Percentiles rank a stretch among this genome's conserved stretches.
phyloP scores from a whole-genome alignment of 345 rosid genomes.

The Gossypium raimondii region DNA sequence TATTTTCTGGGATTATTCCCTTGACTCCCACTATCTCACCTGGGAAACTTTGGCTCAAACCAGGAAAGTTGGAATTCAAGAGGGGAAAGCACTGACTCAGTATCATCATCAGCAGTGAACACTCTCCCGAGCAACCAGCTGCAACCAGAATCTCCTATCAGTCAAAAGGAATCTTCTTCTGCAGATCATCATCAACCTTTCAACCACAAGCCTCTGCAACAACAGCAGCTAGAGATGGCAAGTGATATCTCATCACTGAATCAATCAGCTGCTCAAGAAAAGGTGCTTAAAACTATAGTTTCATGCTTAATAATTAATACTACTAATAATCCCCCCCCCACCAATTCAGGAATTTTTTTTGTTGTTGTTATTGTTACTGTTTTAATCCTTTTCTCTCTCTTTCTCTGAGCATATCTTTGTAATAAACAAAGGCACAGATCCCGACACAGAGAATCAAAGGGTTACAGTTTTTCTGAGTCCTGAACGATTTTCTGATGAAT shows the following conservation, averaged over 20 bases:
- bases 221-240: slow-evolving; percentile 38
- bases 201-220: slow-evolving; percentile 31
- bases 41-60: slow-evolving; percentile 19
- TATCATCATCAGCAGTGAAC: slow-evolving; percentile 79
- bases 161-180: slow-evolving; percentile 45
- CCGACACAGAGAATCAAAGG: slow-evolving; percentile 46
- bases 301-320: too few relatives aligned
- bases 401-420: slow-evolving; percentile 27
- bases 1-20: slow-evolving; percentile 14
- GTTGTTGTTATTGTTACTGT: slow-evolving; percentile 31
- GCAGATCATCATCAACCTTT: slow-evolving; percentile 29
- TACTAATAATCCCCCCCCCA: too few relatives aligned
- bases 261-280: slow-evolving; percentile 63
- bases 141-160: slow-evolving; percentile 81
- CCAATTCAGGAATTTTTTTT: not conserved
- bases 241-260: slow-evolving; percentile 50
- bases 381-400: slow-evolving; percentile 3
- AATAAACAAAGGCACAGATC: slow-evolving; percentile 38
- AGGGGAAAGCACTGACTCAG: slow-evolving; percentile 79
- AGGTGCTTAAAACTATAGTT: slow-evolving; percentile 42
- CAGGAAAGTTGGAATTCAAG: slow-evolving; percentile 87
- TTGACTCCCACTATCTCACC: not conserved
- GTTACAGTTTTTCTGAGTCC: slow-evolving; percentile 26
- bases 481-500: slow-evolving; percentile 40
- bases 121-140: slow-evolving; percentile 55